Conservation (phyloP, 139 green algal genomes). For the Ettlia oleoabundans region DNA sequence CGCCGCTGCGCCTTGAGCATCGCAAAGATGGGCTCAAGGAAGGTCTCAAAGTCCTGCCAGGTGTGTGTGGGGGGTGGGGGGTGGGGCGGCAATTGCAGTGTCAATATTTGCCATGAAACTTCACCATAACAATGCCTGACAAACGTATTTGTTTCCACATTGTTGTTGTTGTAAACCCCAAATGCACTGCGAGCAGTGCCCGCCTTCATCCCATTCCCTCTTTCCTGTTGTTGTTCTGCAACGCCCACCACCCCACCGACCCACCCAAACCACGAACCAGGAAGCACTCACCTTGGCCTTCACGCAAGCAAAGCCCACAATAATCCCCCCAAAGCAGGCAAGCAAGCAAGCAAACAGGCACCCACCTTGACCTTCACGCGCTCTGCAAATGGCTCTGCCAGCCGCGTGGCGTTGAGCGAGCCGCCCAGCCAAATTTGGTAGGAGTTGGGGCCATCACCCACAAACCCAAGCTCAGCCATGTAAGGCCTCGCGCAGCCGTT, state of each 20-base stretch:
- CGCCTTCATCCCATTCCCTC: no score
- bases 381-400: slow-evolving; percentile 85
- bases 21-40: slow-evolving; percentile 92
- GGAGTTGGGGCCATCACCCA: slow-evolving; percentile 96
- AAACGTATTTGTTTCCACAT: no score
- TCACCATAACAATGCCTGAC: no score
- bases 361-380: slow-evolving; percentile 76
- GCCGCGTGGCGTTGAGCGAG: slow-evolving; percentile 78
- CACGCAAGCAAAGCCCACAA: not conserved
- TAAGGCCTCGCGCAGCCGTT: slow-evolving; percentile 99
- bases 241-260: not conserved
- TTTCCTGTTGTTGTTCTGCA: no score
- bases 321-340: not conserved
- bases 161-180: no score
- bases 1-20: slow-evolving; percentile 68
- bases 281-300: no score
- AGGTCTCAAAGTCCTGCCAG: slow-evolving; percentile 86
- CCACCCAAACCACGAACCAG: no score
- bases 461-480: slow-evolving; percentile 99
- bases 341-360: not conserved
- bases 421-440: slow-evolving; percentile 98
- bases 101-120: not conserved
- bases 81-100: no score
- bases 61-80: not conserved
- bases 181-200: no score